Conservation (phyloP, 164 flowering plant species). For the Aristolochia fimbriata region DNA sequence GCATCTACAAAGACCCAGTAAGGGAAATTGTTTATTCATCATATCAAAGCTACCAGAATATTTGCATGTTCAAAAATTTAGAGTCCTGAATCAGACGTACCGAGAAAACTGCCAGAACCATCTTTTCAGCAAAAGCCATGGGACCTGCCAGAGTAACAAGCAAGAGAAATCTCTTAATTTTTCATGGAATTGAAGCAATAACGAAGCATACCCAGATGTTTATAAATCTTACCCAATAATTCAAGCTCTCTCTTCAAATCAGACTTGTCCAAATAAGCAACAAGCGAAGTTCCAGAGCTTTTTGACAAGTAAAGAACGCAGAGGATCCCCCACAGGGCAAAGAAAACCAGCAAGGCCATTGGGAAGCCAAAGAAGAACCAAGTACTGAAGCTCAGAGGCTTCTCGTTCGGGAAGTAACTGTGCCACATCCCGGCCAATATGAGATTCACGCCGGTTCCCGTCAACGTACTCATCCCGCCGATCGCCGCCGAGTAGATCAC, state of each 20-base stretch:
- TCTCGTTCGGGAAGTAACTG: conserved; percentile 58
- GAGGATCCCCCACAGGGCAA: conserved; percentile 58
- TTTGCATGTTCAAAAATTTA: no score
- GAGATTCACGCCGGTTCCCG: conserved; percentile 92
- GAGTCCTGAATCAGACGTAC: conserved; percentile 23
- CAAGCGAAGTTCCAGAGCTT: conserved; percentile 32
- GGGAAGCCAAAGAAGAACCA: conserved; percentile 86
- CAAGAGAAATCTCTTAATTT: neutral
- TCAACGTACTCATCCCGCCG: conserved; percentile 87
- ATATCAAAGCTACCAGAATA: no score
- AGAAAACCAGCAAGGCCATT: conserved; percentile 52
- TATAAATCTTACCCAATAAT: conserved; percentile 37
- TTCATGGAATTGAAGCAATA: neutral
- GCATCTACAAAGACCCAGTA: conserved; percentile 27
- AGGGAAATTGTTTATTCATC: neutral
- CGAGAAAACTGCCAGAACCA: conserved; percentile 58
- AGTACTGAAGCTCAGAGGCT: conserved; percentile 58
- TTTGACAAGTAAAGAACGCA: conserved; percentile 47
- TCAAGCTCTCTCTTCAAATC: conserved; percentile 68
- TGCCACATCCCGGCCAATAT: conserved; percentile 96
- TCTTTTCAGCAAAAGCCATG: conserved; percentile 85
- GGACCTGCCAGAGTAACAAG: conserved; percentile 43
- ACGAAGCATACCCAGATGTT: neutral
- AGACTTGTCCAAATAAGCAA: conserved; percentile 54
- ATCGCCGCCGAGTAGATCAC: conserved; percentile 61